Base-by-base conservation (phyloP, 1,284 basidiomycete genomes). In the Apiotrichum porosum region DNA sequence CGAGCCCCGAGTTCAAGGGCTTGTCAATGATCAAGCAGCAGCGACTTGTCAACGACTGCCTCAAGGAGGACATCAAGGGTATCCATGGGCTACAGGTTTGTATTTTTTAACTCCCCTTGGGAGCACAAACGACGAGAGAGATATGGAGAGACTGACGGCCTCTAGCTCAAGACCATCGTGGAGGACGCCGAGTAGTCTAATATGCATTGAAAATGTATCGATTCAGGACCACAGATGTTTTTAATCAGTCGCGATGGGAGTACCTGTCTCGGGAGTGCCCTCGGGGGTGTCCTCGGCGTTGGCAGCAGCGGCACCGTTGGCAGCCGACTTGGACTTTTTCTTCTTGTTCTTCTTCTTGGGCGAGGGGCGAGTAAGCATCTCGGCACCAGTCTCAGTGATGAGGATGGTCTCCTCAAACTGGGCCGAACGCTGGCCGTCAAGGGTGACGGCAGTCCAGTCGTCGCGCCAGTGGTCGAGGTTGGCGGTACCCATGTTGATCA, bases 341-440 rank as follows among this genome's bases (percentile, higher is more conserved):
- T 61, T 63, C 57, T 66, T 62, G 56, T 63, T 71, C 52, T 68
- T 68, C 48, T 59, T 61, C 41, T 57, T 52, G 35, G 57, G 56
- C n/a, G 59, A 52, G 14, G 62, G 63, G 37, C 72, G 84, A 2
- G 93, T 95, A 33, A 97, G 77, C 51, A 94, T 79, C 70, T 97
- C 93, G 34, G 85, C 84, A 5, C 93, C 93, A 17, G 82, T 86
- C 63, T 92, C 89, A 17, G 93, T 97, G 64, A 97, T 86, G 48
- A 97, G 71, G 34, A 88, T 75, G 1, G 92, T 95, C 63, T 97
- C 93, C 71, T 97, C 93, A 64, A 95, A 97, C 65, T 97, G 93
- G 6, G 93, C 93, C 56, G 86, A 91, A 52, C 80, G 79, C 68
- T 86, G 85, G 24, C 92, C 93, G 72, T 97, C 92, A 19, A 65